Base-by-base conservation (phyloP, 2,329 filamentous ascomycete species). In the Venturia oleaginea region DNA sequence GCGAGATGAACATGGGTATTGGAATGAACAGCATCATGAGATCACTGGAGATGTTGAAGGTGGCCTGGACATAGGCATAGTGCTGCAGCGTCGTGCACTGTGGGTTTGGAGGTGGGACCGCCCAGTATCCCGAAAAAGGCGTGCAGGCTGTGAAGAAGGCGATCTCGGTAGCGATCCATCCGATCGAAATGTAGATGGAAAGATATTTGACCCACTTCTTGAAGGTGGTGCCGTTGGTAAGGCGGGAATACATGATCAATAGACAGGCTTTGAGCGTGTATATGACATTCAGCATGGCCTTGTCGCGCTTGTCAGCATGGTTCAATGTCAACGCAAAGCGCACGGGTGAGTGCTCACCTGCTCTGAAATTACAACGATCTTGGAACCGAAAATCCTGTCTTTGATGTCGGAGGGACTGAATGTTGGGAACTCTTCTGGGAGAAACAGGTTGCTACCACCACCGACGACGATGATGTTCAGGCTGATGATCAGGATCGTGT, bases 11-110 rank as follows among this genome's bases (percentile, higher is more conserved):
- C 63, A 83, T 73, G 0, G 84, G 83, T 67, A 86, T 76, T 0
- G 84, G 83, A 24, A 87, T 80, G 3, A 78, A 69, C 34, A 87
- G 80, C 70, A 87, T 86, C 74, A 83, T 78, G 2, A 85, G 43
- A 67, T 87, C 85, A 32, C 83, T 85, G 2, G 81, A 80, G 60
- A 86, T 81, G 68, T 87, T 87, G 70, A 87, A 80, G 4, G 79
- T 76, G 1, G 82, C 80, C 65, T 86, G 84, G 19, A 82, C 81
- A 61, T 85, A 84, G 13, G 84, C 77, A 68, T 85, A 85, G 69
- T 84, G 76, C 19, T 80, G 76, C 1, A 82, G 79, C 0, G 83
- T 81, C 0, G 83, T 82, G 69, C 84, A 86, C 76, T 86, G 83
- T 1, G 76, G 74, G 67, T 81, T 80, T 1, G 77, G 71, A 1